These are phyloP conservation scores for Cyclotella distinguenda DNA, from an alignment of 108 stramenopile genomes.

Conservation along the genomic window DNA sequence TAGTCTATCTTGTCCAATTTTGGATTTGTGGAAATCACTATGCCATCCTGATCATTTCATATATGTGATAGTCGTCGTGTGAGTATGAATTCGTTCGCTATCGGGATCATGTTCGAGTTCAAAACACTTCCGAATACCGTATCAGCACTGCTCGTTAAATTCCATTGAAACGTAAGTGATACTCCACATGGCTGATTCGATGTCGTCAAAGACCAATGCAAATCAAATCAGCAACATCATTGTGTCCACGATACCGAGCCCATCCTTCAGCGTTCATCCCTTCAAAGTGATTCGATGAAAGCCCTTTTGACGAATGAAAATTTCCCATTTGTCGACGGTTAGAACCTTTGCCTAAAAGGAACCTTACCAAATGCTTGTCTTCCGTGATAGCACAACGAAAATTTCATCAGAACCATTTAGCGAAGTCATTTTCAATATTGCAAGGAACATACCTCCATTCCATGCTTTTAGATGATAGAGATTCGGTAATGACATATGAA, in stretches of 20 bases:
- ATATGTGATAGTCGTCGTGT: conserved; percentile 44
- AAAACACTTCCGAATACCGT: too few species aligned
- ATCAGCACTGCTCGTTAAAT: background rate
- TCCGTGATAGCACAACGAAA: background rate
- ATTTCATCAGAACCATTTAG: background rate
- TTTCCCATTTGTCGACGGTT: conserved; percentile 62
- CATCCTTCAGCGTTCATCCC: conserved; percentile 79
- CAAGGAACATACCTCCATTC: conserved; percentile 20
- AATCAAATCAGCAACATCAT: conserved; percentile 73
- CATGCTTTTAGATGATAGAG: conserved; percentile 25
- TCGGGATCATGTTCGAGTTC: too few species aligned
- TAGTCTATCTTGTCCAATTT: conserved; percentile 44
- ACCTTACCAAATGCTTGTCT: conserved; percentile 70
- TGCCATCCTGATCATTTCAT: conserved; percentile 82
- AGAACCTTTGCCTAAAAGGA: conserved; percentile 57
- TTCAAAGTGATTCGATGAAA: conserved; percentile 68
- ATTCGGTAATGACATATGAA: background rate
- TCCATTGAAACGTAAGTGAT: background rate
- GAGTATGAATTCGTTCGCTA: background rate
- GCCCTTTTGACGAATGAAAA: conserved; percentile 63
- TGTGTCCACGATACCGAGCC: conserved; percentile 65
- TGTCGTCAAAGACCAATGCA: conserved; percentile 52
- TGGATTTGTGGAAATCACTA: conserved; percentile 66
- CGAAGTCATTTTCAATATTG: background rate
- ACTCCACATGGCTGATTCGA: background rate